Evolutionary conservation across 2,329 filamentous ascomycete species (phyloP).

Genomic region (Aspergillus transmontanensis): DNA sequence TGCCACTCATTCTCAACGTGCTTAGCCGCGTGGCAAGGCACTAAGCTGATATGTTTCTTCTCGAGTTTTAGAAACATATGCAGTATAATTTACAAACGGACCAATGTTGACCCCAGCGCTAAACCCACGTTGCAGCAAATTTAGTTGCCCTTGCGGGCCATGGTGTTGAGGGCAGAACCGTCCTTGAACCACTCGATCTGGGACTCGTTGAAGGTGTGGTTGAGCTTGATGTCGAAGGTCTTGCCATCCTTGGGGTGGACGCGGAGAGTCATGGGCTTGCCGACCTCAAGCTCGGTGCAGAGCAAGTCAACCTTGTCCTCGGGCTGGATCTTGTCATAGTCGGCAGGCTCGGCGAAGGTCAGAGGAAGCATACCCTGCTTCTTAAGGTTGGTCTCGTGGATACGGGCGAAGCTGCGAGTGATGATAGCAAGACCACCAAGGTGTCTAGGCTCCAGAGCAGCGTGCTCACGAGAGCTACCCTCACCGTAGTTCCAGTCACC

Average conservation of each 20-base stretch:
- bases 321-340: conserved; percentile 96
- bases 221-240: conserved; percentile 78
- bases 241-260: conserved; percentile 89
- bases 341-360: conserved; percentile 89
- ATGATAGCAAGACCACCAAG: conserved; percentile 97
- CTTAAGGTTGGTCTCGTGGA: conserved; percentile 99
- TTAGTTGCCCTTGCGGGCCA: conserved; percentile 71
- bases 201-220: conserved; percentile 96
- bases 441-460: conserved; percentile 95
- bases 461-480: conserved; percentile 96
- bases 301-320: conserved; percentile 90
- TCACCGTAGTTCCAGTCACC: conserved; percentile 99
- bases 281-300: conserved; percentile 85
- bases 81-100: conserved; percentile 27
- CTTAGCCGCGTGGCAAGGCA: not conserved
- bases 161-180: conserved; percentile 95
- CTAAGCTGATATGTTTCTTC: conserved; percentile 13
- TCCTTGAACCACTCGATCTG: conserved; percentile 99
- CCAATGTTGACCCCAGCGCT: conserved; percentile 8
- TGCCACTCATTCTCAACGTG: conserved; percentile 14
- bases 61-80: conserved; percentile 23
- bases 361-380: conserved; percentile 99
- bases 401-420: conserved; percentile 93
- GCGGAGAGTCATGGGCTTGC: conserved; percentile 86
- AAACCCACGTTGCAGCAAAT: conserved; percentile 11